Evolutionary conservation across 1,284 basidiomycete species (phyloP), one percentile per base, ranked within the genome.

Genomic region (Lentinula novae-zelandiae): DNA sequence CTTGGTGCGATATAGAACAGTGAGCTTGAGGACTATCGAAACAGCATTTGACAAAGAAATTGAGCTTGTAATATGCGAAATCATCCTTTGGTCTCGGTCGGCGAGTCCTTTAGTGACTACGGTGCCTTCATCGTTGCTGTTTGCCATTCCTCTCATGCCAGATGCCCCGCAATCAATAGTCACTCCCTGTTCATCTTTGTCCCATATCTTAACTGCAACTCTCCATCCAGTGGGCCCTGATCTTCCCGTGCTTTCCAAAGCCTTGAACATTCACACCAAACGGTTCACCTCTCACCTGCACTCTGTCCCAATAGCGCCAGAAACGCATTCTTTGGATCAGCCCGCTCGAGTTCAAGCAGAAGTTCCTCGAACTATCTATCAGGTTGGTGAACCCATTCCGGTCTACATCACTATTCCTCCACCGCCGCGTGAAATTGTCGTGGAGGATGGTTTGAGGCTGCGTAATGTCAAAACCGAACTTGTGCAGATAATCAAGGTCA

Each of bases 91-190:
- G 64, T 77, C 78, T 52, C 70, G 49, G 60, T 67, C 73, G 60
- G 70, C 74, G 54, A 69, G 68, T 61, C 69, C 73, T 60, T 64
- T 68, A 34, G 65, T 68, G 59, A 68, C 69, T 48, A 66, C 77
- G 9, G 72, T 86, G 61, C 85, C 87, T 2, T 80, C 85, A 3
- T 82, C 85, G 15, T 82, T 90, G 63, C 84, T 87, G 17, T 93
- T 93, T 70, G 82, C 90, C 15, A 85, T 93, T 64, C 90, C 89
- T 6, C 79, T 93, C 57, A 82, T 78, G 62, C 72, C 80, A 53
- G 91, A 93, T 69, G 85, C 87, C 7, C 90, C 90, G 0, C 90
- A 93, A 71, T 89, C 88, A 53, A 76, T 93, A 22, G 83, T 85
- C 67, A 89, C 89, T 1, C 77, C 85, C 3, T 82, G 80, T 65